Evolutionary conservation across 1,139 yeast species (phyloP), one percentile per base, ranked within the genome.

Genomic region (Pichia sp.): DNA sequence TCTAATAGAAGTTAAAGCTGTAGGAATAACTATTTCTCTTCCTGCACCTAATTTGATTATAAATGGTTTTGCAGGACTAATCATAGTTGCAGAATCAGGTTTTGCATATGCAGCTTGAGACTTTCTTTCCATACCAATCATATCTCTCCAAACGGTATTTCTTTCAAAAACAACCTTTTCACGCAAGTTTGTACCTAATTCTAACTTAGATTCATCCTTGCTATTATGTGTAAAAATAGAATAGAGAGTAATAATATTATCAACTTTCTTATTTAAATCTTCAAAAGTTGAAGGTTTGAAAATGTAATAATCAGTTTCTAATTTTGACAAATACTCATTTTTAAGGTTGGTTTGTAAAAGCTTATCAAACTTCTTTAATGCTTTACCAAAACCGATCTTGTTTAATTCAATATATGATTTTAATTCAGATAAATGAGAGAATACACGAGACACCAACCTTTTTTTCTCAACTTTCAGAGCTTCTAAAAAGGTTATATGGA

Each of bases 161-260:
- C 97, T 74, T 63, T 88, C 96, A 94, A 95, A 89, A 15, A 88
- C 95, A 37, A 89, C 85, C 61, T 88, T 95, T 55, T 89, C 97
- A 46, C 96, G 72, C 48, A 89, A 65, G 53, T 86, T 86, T 14
- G 86, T 70, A 48, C 81, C 74, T 47, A 89, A 70, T 54, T 85
- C 93, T 27, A 74, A 70, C 45, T 72, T 75, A 20, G 91, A 84
- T 34, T 64, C 60, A 14, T 72, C 77, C 37, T 70, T 56, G 43
- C 73, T 68, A 29, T 72, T 70, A 26, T 55, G 52, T 6, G 70
- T 64, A 37, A 65, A 65, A 11, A 61, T 49, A 1, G 78, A 71
- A 50, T 77, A 81, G n/a, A 74, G 57, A 33, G 63, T 63, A 19
- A 73, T 68, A n/a, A 78, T 62, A 33, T 69, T 68, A 27, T 69